Base-by-base conservation (phyloP, 2,329 filamentous ascomycete genomes). In the Hypoxylon sp. region DNA sequence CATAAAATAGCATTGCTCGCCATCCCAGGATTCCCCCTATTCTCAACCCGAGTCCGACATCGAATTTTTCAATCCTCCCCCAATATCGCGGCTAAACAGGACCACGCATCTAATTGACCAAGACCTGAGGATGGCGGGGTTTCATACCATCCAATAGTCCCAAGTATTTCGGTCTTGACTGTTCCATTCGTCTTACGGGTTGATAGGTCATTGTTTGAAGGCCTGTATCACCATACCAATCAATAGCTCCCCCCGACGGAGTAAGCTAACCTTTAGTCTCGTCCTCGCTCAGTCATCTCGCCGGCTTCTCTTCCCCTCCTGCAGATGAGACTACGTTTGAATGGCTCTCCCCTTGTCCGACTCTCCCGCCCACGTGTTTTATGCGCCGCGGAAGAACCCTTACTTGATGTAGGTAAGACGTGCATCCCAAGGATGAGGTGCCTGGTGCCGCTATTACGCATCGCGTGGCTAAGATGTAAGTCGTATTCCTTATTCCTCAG, bases 291-390 rank as follows among this genome's bases (percentile, higher is more conserved):
- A 7, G 17, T 15, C 15, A 26, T 37, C 41, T 43, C 44, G 48
- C 48, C 45, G 34, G 30, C 20, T 26, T 13, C 25, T 20, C 23
- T 30, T 40, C 15, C 32, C 48, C 35, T 47, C 51, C 26, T 53
- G 41, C 42, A 43, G 32, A 55, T 47, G 29, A 23, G 34, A 51
- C 46, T 16, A 20, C 40, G 42, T 47, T 41, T 44, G 35, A 47
- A 43, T 36, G 29, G 43, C 8, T 42, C 8, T 42, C 36, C 31
- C 26, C 29, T 38, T 27, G 47, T 56, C 37, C 42, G 29, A 52
- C 49, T 43, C 32, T 46, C 20, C 31, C 29, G 29, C 56, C 56
- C 56, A 56, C 56, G 56, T 59, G 56, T 59, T 47, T 55, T 42
- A 59, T 51, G 42, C 40, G 29, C 48, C 30, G 48, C 48, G 51